Base-by-base conservation (phyloP, 805 yeast species). In the Ogataea methanolica region DNA sequence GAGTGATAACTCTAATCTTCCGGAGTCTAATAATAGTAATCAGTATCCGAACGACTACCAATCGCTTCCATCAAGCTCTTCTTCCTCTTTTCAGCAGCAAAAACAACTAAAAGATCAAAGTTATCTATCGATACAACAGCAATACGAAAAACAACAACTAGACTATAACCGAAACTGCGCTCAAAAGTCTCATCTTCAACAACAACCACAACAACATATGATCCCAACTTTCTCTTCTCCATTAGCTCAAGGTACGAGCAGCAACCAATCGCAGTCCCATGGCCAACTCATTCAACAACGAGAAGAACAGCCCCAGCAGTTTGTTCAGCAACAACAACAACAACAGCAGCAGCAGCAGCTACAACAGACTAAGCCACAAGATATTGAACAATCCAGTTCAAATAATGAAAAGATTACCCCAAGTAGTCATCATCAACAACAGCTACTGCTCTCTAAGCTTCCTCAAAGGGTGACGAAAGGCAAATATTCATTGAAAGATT, bases 401-500 rank as follows among this genome's bases (percentile, higher is more conserved):
- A 19, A 36, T 14, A 33, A 16, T n/a, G 31, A 26, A 14, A 36
- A 37, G 33, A 29, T 17, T 31, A 38, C 42, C 7, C 11, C 33
- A 37, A 21, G 16, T 19, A 23, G 16, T 22, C 16, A 19, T 17
- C 19, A 43, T 8, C 39, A 37, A 17, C 39, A 43, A 31, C 45
- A 43, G 9, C 34, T 43, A 2, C 14, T 38, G 6, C 15, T 15
- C 12, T 4, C 53, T 43, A 39, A 39, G 39, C 22, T 44, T 22
- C 43, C 46, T 41, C 46, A 54, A 15, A 60, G 68, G 33, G 70
- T 71, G 3, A 76, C 83, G 36, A 78, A 76, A 57, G 83, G 83
- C 36, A 78, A 79, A 58, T 79, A 79, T 56, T 70, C 80, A 11
- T 60, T 79, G 39, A 70, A 69, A 49, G 84, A 79, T 61, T 79